phyloP scores from a whole-genome alignment of 306 rosid species.

The Quercus suber region DNA sequence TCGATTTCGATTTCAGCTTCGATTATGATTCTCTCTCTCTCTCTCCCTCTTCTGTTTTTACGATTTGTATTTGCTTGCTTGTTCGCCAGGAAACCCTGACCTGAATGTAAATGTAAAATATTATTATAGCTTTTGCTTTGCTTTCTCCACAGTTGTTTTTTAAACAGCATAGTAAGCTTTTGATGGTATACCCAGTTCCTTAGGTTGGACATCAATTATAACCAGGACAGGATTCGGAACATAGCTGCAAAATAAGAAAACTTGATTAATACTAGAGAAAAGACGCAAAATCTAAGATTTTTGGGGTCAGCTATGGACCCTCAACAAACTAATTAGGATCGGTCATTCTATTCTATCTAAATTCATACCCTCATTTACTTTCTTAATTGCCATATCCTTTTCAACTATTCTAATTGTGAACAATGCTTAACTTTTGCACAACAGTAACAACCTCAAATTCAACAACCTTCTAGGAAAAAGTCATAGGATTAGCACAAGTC shows the following conservation, averaged over 20 bases:
- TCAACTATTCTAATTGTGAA: too few relatives aligned
- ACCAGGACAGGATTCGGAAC: slow-evolving; percentile 84
- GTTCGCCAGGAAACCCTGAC: background rate
- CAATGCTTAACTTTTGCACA: too few relatives aligned
- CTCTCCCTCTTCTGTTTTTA: background rate
- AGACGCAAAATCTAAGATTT: too few relatives aligned
- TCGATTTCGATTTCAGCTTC: background rate
- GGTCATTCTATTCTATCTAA: too few relatives aligned
- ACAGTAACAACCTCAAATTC: background rate
- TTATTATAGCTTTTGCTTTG: background rate
- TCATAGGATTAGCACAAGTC: background rate
- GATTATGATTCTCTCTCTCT: background rate
- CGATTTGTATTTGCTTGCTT: background rate
- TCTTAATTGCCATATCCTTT: too few relatives aligned
- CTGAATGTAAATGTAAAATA: background rate
- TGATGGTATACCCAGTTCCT: slow-evolving; percentile 93
- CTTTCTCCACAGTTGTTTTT: background rate
- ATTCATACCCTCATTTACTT: too few relatives aligned
- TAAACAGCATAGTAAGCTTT: slow-evolving; percentile 86
- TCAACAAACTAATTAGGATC: too few relatives aligned
- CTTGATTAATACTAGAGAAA: background rate
- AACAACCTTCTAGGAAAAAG: background rate
- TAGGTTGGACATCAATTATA: slow-evolving; percentile 86
- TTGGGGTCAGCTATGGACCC: too few relatives aligned
- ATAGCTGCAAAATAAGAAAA: slow-evolving; percentile 43